Base-by-base conservation (phyloP, 1,284 basidiomycete genomes). In the Violaceomyces palustris region DNA sequence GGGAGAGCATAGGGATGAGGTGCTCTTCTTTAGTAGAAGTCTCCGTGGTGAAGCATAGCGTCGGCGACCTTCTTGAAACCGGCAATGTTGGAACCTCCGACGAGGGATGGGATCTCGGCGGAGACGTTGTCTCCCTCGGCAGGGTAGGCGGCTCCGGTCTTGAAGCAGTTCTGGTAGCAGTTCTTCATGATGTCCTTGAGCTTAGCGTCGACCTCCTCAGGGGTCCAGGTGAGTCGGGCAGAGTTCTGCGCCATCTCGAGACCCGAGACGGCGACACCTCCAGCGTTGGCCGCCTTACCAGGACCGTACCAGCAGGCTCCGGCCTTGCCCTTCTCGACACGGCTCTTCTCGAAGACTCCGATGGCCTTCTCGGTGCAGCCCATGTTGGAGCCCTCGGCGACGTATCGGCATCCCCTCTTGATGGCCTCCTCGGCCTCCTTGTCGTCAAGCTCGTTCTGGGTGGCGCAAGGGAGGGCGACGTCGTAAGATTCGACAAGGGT, bases 171-270 rank as follows among this genome's bases (percentile, higher is more conserved):
- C 8, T 55, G 67, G 76, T 79, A 87, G 72, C 80, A 82, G 53
- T 82, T 80, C 42, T 79, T 75, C 86, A 88, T 88, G 75, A 87
- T 87, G 54, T 78, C 77, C 77, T 84, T 83, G 56, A 88, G 77
- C 77, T 83, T 84, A 15, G 72, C 73, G 73, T 88, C 85, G 42
- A 88, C 85, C 68, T 84, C 81, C 55, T 79, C 76, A 47, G 78
- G 76, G n/a, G 81, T 75, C 84, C 84, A 86, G 39, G 78, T 57
- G 33, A 83, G 77, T 33, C 84, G 78, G 61, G 82, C 80, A 37
- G 48, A 55, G 59, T 67, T 67, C 76, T 87, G 85, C 9, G 83
- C 83, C 85, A 87, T 87, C 77, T 87, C 86, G 56, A 88, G 80
- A 46, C 83, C 83, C 15, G 81, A 83, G 18, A 84, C 83, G 14